Percentiles rank a stretch among this genome's conserved stretches.
Conservation (phyloP, 1,139 yeast species). For the Diutina mesorugosa region DNA sequence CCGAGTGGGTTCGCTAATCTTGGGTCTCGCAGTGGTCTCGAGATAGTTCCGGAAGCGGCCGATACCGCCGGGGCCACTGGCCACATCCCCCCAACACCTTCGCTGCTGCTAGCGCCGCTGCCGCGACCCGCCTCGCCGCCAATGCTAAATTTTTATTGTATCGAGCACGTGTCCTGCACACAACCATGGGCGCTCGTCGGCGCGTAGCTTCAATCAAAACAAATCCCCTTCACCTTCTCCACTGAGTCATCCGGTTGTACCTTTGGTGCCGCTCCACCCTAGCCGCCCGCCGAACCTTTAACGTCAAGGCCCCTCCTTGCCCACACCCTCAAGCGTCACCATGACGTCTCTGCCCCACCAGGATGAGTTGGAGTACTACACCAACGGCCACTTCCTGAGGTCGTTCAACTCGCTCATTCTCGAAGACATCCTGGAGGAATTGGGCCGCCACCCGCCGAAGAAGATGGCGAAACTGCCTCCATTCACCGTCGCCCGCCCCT, state of each 20-base stretch:
- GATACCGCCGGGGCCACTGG: background rate
- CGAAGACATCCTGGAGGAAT: background rate
- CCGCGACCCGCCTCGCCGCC: background rate
- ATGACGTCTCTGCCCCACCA: slow-evolving; percentile 1
- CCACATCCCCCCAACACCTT: background rate
- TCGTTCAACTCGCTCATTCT: slow-evolving; percentile 1
- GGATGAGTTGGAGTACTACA: slow-evolving; percentile 2
- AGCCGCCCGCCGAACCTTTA: no score
- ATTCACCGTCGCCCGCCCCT: background rate
- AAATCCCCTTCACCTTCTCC: background rate
- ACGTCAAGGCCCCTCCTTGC: background rate
- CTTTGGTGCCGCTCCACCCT: background rate
- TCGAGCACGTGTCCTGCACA: background rate
- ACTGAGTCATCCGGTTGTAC: background rate
- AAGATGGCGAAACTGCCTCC: background rate
- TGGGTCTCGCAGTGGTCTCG: no score
- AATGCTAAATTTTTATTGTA: background rate
- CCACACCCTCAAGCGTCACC: background rate
- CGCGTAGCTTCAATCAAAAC: background rate
- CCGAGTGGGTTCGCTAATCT: no score
- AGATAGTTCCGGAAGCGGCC: no score
- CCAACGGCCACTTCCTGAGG: slow-evolving; percentile 1
- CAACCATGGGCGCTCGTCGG: background rate
- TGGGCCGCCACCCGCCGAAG: background rate
- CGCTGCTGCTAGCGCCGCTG: background rate